Evolutionary conservation across 2,329 filamentous ascomycete species (phyloP), one percentile per base, ranked within the genome.

Genomic region (Xylariomycetidae sp.): DNA sequence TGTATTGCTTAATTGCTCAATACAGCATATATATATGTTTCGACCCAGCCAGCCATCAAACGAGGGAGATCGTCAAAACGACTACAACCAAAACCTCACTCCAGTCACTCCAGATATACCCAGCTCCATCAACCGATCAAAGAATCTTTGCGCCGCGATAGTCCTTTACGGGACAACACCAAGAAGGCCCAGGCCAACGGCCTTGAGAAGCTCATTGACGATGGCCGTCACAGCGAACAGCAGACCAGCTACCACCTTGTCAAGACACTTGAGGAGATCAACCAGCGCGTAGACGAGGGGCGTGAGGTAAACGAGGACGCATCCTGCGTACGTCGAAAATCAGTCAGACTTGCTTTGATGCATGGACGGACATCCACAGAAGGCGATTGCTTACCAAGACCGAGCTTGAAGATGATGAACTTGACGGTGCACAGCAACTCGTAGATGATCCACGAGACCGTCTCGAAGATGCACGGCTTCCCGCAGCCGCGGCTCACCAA

Each of bases 351-450:
- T 5, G 34, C 46, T 24, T 44, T 37, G 25, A 28, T 14, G 19
- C 26, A 22, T 16, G n/a, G 9, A 23, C 6, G n/a, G 13, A 18
- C 14, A 4, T 10, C 6, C 6, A 17, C 16, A 5, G 3, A 9
- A 14, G 9, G 5, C 12, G 13, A 13, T n/a, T 14, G 38, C 45
- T 35, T 51, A 51, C 48, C 48, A 15, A 52, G 47, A 22, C 49
- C 49, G 19, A 52, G 43, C 46, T 52, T 52, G 40, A 46, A 41
- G 34, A 52, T 42, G 33, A 49, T 42, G 18, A 42, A 38, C 46
- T 50, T 52, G 19, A 48, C 42, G 25, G 49, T 49, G 15, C 35
- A 39, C 25, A 52, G 44, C 10, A 50, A 18, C 37, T 52, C 47
- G 18, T 23, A 49, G n/a, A 49, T 29, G 37, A 52, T 49, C 31